Percentiles rank a stretch among this genome's conserved stretches.
Conservation (phyloP, 306 rosid genomes). For the Castanospermum australe region DNA sequence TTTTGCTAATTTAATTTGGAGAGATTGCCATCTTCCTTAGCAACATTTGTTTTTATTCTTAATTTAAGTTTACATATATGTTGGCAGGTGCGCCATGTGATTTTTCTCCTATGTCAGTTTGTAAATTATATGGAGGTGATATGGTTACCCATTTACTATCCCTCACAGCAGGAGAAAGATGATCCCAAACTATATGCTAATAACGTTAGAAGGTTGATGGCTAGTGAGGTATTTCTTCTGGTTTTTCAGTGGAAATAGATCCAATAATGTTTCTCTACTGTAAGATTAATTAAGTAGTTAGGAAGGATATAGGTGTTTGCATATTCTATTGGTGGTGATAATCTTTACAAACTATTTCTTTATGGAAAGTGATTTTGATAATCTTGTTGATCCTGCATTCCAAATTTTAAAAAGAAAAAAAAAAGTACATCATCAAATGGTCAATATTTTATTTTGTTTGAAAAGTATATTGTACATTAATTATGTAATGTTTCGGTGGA, state of each 20-base stretch:
- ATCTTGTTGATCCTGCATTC: background rate
- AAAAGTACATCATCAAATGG: background rate
- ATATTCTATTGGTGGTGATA: background rate
- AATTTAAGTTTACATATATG: background rate
- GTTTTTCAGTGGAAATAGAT: background rate
- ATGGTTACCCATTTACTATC: conserved; percentile 69
- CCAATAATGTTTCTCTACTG: background rate
- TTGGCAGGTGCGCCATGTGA: conserved; percentile 88
- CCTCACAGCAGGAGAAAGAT: conserved; percentile 86
- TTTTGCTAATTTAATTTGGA: conserved; percentile 7
- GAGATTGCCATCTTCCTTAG: conserved; percentile 8
- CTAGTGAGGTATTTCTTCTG: conserved; percentile 73
- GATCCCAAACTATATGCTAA: conserved; percentile 76
- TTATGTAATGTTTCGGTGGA: background rate
- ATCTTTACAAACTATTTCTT: background rate
- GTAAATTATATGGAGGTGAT: conserved; percentile 80
- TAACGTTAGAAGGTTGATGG: conserved; percentile 87
- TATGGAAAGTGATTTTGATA: background rate
- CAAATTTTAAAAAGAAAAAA: background rate
- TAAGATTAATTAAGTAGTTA: background rate
- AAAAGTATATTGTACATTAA: background rate
- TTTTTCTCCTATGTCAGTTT: conserved; percentile 91
- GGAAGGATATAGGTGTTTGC: background rate
- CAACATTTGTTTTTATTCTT: background rate
- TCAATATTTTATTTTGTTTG: background rate